Percentiles rank a stretch among this genome's conserved stretches.
Evolutionary conservation across 1,139 yeast genomes (phyloP).

Genomic region (Waltiozyma sp.): DNA sequence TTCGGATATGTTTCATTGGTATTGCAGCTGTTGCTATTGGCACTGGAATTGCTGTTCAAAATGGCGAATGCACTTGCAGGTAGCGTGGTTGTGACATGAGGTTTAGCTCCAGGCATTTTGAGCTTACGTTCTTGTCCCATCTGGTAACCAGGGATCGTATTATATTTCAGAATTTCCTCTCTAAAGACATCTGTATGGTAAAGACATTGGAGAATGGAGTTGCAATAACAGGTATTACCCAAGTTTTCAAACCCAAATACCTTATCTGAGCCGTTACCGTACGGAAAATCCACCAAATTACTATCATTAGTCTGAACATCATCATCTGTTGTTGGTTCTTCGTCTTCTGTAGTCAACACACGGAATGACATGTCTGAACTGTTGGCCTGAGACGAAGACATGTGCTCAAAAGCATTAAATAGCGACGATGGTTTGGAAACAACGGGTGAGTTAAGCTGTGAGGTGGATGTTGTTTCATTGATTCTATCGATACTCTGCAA

Average conservation of each 20-base stretch:
- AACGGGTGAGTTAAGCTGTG: background rate
- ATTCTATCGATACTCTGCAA: background rate
- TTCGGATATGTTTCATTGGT: too few relatives aligned
- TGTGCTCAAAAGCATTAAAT: background rate
- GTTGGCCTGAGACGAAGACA: background rate
- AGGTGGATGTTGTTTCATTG: background rate
- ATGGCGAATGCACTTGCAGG: background rate
- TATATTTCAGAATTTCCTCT: conserved; percentile 39
- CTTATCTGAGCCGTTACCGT: conserved; percentile 59
- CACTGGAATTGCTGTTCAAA: background rate
- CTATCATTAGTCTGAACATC: background rate
- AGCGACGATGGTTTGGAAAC: background rate
- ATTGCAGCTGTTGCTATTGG: background rate
- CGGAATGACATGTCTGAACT: background rate
- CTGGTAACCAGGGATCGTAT: background rate
- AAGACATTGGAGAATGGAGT: conserved; percentile 81
- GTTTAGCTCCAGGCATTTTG: conserved; percentile 31
- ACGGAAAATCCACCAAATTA: conserved; percentile 18
- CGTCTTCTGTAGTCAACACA: background rate
- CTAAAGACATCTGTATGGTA: conserved; percentile 68
- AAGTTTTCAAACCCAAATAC: conserved; percentile 92
- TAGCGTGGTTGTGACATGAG: conserved; percentile 10
- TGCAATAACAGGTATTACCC: conserved; percentile 92
- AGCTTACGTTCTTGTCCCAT: conserved; percentile 21
- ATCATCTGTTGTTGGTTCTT: background rate